Evolutionary conservation across 1,284 basidiomycete species (phyloP), one percentile per base, ranked within the genome.

Genomic region (Tilletia indica): DNA sequence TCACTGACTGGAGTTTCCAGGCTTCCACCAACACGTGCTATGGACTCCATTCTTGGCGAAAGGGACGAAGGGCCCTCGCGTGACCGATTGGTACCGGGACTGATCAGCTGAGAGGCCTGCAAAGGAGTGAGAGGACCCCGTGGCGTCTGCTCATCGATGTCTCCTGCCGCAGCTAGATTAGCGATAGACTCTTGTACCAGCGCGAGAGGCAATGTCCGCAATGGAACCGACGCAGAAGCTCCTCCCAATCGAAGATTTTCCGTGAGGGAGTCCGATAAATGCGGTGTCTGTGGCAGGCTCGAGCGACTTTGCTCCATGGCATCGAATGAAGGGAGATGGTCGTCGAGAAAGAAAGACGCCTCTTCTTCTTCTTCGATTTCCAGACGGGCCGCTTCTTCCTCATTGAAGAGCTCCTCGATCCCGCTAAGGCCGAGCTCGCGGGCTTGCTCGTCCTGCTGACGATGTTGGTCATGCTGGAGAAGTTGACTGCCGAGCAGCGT

Each of bases 401-500:
- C 58, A 16, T 63, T 36, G 58, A 63, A 63, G 25, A 63, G 58
- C 58, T 63, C 58, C 58, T 21, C n/a, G 58, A 63, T 63, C 14
- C 58, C 58, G 34, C 58, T 63, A 31, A 63, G 58, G n/a, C 58
- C 58, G 5, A 63, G 36, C 5, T 63, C 58, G 6, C 19, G 58
- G 19, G 36, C 14, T 16, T 63, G 58, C 34, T 63, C 58, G 12
- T 63, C 58, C 14, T 63, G 58, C 25, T 63, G 58, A 16, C 21
- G 36, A 16, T 63, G 21, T 63, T 63, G 58, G 19, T 63, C 58
- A 31, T 63, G 58, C 58, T 63, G 58, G 36, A 63, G 58, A 4
- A 63, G 58, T 31, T 63, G 58, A 31, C 58, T 63, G 58, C 58
- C 58, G 58, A 63, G 58, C 5, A 63, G 58, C 25, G 58, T 63